Conservation (phyloP, 1,284 basidiomycete species). For the Golubevia pallescens region DNA sequence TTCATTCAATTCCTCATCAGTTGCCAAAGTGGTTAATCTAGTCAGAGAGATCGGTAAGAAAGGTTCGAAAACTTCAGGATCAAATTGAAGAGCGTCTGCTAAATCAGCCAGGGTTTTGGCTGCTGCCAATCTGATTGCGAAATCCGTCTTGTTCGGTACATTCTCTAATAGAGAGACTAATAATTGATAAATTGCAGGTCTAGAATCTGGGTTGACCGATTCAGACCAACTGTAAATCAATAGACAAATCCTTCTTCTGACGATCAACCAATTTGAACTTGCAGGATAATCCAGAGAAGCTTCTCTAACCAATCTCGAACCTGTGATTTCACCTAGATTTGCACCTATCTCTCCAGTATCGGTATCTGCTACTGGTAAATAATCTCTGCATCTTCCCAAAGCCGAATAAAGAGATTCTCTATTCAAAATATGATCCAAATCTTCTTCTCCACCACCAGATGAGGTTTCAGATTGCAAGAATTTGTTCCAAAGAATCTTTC, state of each 20-base stretch:
- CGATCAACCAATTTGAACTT: constrained; percentile 41
- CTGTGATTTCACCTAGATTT: constrained; percentile 34
- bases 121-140: constrained; percentile 51
- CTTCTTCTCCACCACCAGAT: constrained; percentile 8
- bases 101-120: constrained; percentile 46
- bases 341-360: constrained; percentile 12
- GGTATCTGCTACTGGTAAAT: constrained; percentile 22
- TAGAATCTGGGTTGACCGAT: constrained; percentile 27
- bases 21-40: constrained; percentile 38
- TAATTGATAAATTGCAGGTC: constrained; percentile 35
- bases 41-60: constrained; percentile 41
- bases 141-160: constrained; percentile 32
- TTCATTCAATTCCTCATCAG: constrained; percentile 37
- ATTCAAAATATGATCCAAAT: constrained; percentile 32
- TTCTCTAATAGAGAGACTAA: constrained; percentile 43
- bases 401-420: constrained; percentile 58
- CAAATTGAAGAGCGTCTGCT: constrained; percentile 55
- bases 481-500: constrained; percentile 40
- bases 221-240: constrained; percentile 59
- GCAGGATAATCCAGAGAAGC: constrained; percentile 20
- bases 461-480: constrained; percentile 23
- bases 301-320: constrained; percentile 39
- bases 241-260: constrained; percentile 46
- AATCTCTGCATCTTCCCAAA: constrained; percentile 37
- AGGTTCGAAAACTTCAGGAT: constrained; percentile 46